phyloP scores from a whole-genome alignment of 129 eudicot species.

The Flaveria brownii region DNA sequence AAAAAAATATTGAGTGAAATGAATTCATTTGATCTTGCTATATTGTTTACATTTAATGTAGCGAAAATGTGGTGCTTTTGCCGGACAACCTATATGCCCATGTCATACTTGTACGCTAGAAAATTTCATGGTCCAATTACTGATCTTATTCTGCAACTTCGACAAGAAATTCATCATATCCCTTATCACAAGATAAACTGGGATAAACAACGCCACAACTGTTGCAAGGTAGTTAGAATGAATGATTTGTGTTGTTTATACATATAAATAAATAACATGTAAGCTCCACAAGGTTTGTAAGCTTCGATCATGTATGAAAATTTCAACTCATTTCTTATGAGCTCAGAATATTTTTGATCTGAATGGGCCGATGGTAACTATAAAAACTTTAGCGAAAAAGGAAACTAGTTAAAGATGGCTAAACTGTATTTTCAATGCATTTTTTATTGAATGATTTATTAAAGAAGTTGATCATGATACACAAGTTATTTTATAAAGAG shows the following conservation, averaged over 20 bases:
- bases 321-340: not conserved
- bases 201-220: conserved; percentile 70
- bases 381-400: not conserved
- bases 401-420: not conserved
- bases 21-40: not conserved
- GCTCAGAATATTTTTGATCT: not conserved
- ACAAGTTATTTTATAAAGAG: not conserved
- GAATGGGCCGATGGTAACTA: not conserved
- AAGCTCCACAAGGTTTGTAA: not conserved
- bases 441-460: not conserved
- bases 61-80: conserved; percentile 75
- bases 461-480: not conserved
- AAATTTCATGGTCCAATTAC: conserved; percentile 65
- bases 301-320: not conserved
- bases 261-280: not conserved
- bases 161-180: conserved; percentile 56
- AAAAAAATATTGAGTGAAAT: not conserved
- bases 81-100: conserved; percentile 71
- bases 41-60: conserved; percentile 21
- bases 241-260: not conserved
- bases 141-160: conserved; percentile 49
- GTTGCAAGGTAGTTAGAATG: conserved; percentile 50
- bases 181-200: conserved; percentile 56
- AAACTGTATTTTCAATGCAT: not conserved
- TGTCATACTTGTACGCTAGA: conserved; percentile 64